Evolutionary conservation across 164 flowering plant species (phyloP), one percentile per base, ranked within the genome.

Genomic region (Magnolia sinica): DNA sequence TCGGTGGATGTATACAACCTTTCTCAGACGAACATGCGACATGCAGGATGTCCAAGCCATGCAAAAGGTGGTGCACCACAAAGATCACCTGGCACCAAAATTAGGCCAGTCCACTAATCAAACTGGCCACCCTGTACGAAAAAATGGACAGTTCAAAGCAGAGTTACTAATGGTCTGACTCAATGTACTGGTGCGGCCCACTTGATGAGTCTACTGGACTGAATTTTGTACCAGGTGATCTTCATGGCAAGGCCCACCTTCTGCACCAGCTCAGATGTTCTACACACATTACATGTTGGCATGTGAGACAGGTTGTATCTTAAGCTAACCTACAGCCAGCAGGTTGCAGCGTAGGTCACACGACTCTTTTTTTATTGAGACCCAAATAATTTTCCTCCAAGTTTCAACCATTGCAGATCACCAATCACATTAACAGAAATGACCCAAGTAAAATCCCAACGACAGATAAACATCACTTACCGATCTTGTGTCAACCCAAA

Each of bases 401-500:
- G 8, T 55, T 55, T 55, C 61, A 68, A 29, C 31, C n/a, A 31
- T 31, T 24, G 19, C 51, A 68, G 8, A 29, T 18, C 19, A 68
- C 11, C n/a, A 68, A 18, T 19, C 49, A 68, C 19, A 29, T 16
- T 31, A 37, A 68, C 16, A 31, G 11, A 13, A 13, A 37, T 66
- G 10, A 74, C 24, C 61, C 61, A n/a, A 64, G 6, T 70, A 70
- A 19, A 70, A 70, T 11, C 52, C 18, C 20, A 49, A 49, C 73
- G 6, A 45, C 18, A 61, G 50, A 19, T 45, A 59, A 64, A 64
- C 14, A 58, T 20, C 18, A 80, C 96, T 89, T 78, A 94, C 97
- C 52, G 92, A 85, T 75, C 51, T 64, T 11, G 91, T 86, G 77
- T 94, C 91, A 51, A 94, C 93, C 97, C 97, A 94, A 77, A 94